Conservation (phyloP, 805 yeast genomes). For the Nakazawaea ernobii region DNA sequence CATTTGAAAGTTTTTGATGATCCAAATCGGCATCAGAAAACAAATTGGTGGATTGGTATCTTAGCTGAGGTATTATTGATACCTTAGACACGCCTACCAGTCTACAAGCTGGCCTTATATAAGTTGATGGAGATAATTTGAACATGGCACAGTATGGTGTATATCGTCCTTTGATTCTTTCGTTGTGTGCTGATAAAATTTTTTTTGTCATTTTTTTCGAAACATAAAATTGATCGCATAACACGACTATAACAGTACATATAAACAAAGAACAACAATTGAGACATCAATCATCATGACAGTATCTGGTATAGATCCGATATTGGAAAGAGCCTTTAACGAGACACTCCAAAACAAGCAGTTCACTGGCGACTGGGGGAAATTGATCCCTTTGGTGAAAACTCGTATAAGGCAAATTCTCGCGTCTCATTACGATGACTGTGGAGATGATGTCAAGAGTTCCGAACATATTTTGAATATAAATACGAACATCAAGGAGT, state of each 20-base stretch:
- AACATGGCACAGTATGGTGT: background rate
- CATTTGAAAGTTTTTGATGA: conserved; percentile 10
- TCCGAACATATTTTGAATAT: conserved; percentile 8
- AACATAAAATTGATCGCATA: background rate
- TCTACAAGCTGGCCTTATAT: background rate
- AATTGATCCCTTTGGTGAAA: background rate
- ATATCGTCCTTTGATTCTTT: background rate
- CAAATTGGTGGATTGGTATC: conserved; percentile 2
- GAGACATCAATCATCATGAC: background rate
- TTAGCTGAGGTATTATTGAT: background rate
- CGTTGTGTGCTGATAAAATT: background rate
- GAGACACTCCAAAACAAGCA: background rate
- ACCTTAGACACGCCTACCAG: background rate
- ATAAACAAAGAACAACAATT: background rate
- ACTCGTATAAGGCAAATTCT: conserved; percentile 3
- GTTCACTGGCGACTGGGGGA: background rate
- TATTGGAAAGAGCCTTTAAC: background rate
- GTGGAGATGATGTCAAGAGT: background rate
- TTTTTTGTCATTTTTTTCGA: background rate
- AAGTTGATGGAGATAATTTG: background rate
- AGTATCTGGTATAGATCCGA: conserved; percentile 6
- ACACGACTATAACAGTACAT: background rate
- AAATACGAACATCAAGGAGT: conserved; percentile 1
- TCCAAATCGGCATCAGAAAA: conserved; percentile 6
- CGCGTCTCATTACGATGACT: background rate